A percentile compares a stretch with the other conserved stretches of the same genome.
Evolutionary conservation across 129 eudicot species (phyloP).

Genomic region (Deinandra increscens): DNA sequence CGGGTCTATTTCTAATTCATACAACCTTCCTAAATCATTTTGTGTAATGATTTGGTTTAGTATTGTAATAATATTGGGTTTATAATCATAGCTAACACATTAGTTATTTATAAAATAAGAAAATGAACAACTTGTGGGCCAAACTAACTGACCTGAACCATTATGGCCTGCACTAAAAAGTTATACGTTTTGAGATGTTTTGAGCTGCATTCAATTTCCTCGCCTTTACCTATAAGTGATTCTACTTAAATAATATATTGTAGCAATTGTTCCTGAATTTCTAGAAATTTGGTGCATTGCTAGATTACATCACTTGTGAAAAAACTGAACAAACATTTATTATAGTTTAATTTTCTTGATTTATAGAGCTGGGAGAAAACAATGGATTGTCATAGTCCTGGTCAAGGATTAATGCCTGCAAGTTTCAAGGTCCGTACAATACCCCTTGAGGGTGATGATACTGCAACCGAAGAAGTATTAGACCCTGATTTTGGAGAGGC

Average conservation of each 20-base stretch:
- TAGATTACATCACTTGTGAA: neutral
- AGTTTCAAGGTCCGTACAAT: conserved; percentile 84
- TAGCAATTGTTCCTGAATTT: neutral
- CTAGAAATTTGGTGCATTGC: neutral
- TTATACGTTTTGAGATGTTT: too few species aligned
- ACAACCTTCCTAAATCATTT: neutral
- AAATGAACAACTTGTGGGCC: too few species aligned
- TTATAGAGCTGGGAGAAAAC: conserved; percentile 95
- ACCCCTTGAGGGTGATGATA: conserved; percentile 62
- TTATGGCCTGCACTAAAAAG: too few species aligned
- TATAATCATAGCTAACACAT: too few species aligned
- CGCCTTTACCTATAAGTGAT: too few species aligned
- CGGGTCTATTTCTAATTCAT: neutral
- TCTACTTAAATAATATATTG: too few species aligned
- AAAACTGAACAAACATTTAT: neutral
- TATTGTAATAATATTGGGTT: too few species aligned
- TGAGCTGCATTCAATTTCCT: too few species aligned
- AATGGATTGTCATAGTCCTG: conserved; percentile 89
- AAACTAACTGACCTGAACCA: too few species aligned
- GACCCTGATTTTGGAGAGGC: conserved; percentile 96
- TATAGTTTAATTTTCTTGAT: conserved; percentile 11
- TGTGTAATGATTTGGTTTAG: too few species aligned
- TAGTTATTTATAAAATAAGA: too few species aligned
- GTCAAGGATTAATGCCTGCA: conserved; percentile 93
- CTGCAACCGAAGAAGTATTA: conserved; percentile 66